Evolutionary conservation across 495 filamentous ascomycete species (phyloP), one percentile per base, ranked within the genome.

Genomic region (Lophiostoma macrostomum): DNA sequence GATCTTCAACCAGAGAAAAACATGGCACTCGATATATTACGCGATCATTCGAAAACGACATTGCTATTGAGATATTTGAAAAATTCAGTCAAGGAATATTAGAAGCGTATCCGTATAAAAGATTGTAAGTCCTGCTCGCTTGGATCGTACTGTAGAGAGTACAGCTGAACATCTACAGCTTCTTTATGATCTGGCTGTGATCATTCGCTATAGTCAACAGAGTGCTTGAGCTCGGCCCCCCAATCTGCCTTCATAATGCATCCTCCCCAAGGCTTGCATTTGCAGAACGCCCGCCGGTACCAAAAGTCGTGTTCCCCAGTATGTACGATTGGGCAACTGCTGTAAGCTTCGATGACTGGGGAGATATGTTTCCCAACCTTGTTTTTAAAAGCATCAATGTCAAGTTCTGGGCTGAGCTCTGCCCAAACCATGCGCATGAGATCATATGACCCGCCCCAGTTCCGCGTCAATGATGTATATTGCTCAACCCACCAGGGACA

Each of bases 181-280:
- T n/a, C n/a, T n/a, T n/a, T n/a, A n/a, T n/a, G n/a, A n/a, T n/a
- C n/a, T n/a, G n/a, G n/a, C n/a, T n/a, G n/a, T n/a, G n/a, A n/a
- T n/a, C n/a, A n/a, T 31, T 36, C 32, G 12, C 32, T 36, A 36
- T 44, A 44, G 25, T 44, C 23, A 12, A 44, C 20, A 7, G 19
- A 19, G 43, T 47, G 43, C 19, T 19, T 22, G 28, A 19, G 16
- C 43, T 47, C 24, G 18, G 43, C 27, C 32, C 23, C 43, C 18
- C 18, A 8, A 35, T 8, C 2, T 11, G 3, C 4, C 43, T 35
- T 32, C 2, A 7, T 11, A 47, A 47, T 19, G n/a, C 3, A 5
- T n/a, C 43, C 43, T 19, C 43, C 43, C 16, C 22, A 47, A 34
- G 28, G 43, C 35, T 47, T 8, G 23, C 43, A 47, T 34, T 47